phyloP scores from a whole-genome alignment of 345 rosid species.

The Citrus glauca region DNA sequence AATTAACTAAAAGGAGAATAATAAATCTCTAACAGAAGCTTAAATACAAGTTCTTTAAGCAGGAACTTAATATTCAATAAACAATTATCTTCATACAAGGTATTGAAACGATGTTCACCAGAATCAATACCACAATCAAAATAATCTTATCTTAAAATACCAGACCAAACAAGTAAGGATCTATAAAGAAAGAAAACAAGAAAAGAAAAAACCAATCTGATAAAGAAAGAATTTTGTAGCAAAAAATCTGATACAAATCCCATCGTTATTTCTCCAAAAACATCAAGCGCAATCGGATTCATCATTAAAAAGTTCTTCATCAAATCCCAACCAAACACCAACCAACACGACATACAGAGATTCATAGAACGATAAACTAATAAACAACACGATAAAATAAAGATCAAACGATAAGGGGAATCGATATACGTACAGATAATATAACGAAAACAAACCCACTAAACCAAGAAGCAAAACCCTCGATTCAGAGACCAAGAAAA shows the following conservation, averaged over 20 bases:
- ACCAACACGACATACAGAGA: neutral
- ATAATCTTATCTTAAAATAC: neutral
- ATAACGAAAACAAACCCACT: neutral
- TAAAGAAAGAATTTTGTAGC: neutral
- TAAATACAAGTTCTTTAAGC: neutral
- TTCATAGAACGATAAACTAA: neutral
- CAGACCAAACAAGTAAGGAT: neutral
- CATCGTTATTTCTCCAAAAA: too few relatives aligned
- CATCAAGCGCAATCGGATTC: neutral
- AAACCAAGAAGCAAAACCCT: neutral
- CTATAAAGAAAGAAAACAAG: neutral
- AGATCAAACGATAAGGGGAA: neutral
- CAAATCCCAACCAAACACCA: neutral
- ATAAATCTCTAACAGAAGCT: neutral
- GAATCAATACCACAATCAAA: neutral
- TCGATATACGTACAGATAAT: neutral
- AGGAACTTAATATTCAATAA: neutral
- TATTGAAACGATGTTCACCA: neutral
- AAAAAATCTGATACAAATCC: neutral
- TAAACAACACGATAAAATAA: neutral
- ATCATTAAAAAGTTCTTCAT: too few relatives aligned
- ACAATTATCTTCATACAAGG: neutral
- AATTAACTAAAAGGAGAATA: neutral
- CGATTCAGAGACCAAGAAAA: neutral
- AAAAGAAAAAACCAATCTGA: too few relatives aligned